A percentile compares a stretch with the other conserved stretches of the same genome.
phyloP scores from a whole-genome alignment of 768 basidiomycete genomes.

The Phylloporus scabripes region DNA sequence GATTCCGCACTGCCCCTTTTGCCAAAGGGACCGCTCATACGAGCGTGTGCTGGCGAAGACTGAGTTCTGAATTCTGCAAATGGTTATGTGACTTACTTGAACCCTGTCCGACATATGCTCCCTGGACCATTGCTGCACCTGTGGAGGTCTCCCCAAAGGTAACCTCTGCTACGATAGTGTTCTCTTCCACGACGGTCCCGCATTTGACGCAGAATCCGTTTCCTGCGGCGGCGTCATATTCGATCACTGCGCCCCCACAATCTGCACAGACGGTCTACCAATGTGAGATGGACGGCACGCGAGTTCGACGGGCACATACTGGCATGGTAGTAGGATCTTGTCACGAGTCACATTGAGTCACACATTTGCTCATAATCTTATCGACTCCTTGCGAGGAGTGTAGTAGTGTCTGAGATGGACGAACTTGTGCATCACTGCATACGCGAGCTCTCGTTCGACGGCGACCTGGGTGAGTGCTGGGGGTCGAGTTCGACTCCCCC shows the following conservation, averaged over 20 bases:
- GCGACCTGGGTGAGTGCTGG: constrained; percentile 70
- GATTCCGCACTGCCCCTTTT: constrained; percentile 77
- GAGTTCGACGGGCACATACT: background rate
- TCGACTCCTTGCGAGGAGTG: background rate
- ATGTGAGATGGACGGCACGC: background rate
- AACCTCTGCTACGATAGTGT: constrained; percentile 89
- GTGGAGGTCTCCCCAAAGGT: constrained; percentile 90
- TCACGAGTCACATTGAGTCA: constrained; percentile 13
- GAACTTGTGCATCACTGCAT: constrained; percentile 80
- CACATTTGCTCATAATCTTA: constrained; percentile 5
- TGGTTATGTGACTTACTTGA: constrained; percentile 58
- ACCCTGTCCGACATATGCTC: constrained; percentile 85
- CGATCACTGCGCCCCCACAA: constrained; percentile 79
- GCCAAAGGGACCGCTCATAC: constrained; percentile 78
- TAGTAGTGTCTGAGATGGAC: constrained; percentile 76
- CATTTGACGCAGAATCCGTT: constrained; percentile 84
- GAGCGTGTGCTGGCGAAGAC: constrained; percentile 57
- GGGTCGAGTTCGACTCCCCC: constrained; percentile 42
- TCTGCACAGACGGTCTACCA: constrained; percentile 60
- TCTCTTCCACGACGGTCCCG: constrained; percentile 89
- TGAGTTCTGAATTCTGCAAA: background rate
- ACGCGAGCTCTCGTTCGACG: constrained; percentile 85
- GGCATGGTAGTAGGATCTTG: background rate
- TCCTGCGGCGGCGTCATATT: constrained; percentile 79
- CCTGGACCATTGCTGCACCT: constrained; percentile 94